Evolutionary conservation across 257 asterid species (phyloP), one percentile per base, ranked within the genome.

Genomic region (Solanum appendiculatum): DNA sequence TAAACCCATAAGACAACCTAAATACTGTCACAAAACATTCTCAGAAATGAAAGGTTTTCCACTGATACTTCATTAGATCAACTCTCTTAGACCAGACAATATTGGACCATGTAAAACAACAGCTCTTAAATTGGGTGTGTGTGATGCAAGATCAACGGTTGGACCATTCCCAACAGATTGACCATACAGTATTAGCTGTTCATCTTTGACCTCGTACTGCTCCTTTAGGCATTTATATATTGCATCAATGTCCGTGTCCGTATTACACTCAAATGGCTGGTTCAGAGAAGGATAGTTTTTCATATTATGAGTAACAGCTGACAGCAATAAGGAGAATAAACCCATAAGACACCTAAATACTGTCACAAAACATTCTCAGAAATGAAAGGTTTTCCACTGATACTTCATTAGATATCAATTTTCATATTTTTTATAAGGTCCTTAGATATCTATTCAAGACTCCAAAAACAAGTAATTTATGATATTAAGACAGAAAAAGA

Each of bases 151-250:
- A 93, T 97, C 99, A 60, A 94, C 87, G 37, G 99, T 96, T 86
- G 99, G 99, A 82, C 99, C 99, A 46, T 99, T 97, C 83, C 99
- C 99, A 87, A 97, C 99, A 23, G 99, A 96, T 91, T 96, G 99
- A 56, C 99, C 99, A 85, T 95, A 97, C 31, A 97, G 90, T 92
- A 97, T 96, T 86, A 96, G 88, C 89, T 96, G 95, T 89, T 97
- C 99, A 54, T 97, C 98, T 91, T 94, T 94, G 78, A 97, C 97
- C 87, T 94, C 96, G 84, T 96, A 96, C 88, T 94, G 91, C 94
- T 97, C 98, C 93, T 94, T 96, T 86, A 96, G 96, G 94, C 99
- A 97, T 89, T 93, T 95, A 92, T 97, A 96, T 88, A 97, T 98
- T 86, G 98, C 98, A 91, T 95, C 98, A 88, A 97, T 94, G 96